phyloP scores from a whole-genome alignment of 306 rosid species.

The Rosa rugosa region DNA sequence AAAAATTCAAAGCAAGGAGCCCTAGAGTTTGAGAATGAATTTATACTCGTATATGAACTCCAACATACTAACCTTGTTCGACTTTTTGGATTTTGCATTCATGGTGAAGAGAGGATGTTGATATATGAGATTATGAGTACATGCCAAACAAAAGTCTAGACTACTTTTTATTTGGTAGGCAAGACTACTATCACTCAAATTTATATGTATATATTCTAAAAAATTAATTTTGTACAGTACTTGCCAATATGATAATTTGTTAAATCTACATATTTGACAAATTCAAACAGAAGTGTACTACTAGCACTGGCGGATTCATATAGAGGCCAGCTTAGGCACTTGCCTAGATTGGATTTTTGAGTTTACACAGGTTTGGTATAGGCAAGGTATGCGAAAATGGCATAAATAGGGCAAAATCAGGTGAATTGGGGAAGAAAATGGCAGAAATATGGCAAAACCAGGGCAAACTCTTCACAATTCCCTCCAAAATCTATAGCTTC shows the following conservation, averaged over 20 bases:
- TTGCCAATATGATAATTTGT: not conserved
- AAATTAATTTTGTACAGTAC: not conserved
- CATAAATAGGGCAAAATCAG: too few species aligned
- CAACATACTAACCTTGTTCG: conserved; percentile 6
- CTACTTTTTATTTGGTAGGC: conserved; percentile 1
- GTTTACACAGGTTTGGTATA: too few species aligned
- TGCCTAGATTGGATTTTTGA: too few species aligned
- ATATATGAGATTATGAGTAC: conserved; percentile 17
- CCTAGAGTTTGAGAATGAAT: conserved; percentile 1
- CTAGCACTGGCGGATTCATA: too few species aligned
- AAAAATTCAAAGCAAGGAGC: conserved; percentile 15
- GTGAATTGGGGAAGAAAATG: too few species aligned
- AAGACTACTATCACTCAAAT: not conserved
- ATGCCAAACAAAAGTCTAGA: conserved; percentile 16
- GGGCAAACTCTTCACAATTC: too few species aligned
- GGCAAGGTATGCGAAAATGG: too few species aligned
- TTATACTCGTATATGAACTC: conserved; percentile 12
- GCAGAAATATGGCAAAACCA: too few species aligned
- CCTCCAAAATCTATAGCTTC: too few species aligned
- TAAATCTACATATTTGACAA: not conserved
- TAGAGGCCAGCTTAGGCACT: too few species aligned
- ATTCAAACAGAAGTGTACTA: not conserved
- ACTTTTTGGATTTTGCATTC: conserved; percentile 13
- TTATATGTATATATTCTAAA: not conserved
- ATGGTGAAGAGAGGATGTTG: conserved; percentile 13